A percentile compares a stretch with the other conserved stretches of the same genome.
phyloP scores from a whole-genome alignment of 1,139 yeast species.

The Candida pseudoviswanathii region DNA sequence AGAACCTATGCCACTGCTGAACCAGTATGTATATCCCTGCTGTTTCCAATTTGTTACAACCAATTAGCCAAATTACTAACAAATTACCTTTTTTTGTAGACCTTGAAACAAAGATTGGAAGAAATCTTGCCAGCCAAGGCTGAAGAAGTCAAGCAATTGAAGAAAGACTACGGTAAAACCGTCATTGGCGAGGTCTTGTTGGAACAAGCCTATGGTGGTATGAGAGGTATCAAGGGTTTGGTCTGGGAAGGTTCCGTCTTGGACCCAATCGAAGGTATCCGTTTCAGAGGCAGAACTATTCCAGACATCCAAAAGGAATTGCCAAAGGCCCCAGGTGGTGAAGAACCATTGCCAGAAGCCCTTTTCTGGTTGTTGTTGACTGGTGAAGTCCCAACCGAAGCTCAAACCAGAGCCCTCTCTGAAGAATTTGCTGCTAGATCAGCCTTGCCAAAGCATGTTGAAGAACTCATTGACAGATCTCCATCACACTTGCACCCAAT shows the following conservation, averaged over 20 bases:
- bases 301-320: constrained; percentile 92
- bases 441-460: constrained; percentile 81
- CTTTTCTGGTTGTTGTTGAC: constrained; percentile 90
- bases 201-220: constrained; percentile 99
- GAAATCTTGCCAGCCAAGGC: constrained; percentile 90
- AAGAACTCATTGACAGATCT: constrained; percentile 76
- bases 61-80: constrained; percentile 14
- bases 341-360: constrained; percentile 88
- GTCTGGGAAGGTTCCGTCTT: constrained; percentile 99
- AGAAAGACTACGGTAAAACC: constrained; percentile 86
- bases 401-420: constrained; percentile 74
- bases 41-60: background rate
- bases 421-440: constrained; percentile 87
- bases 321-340: constrained; percentile 91
- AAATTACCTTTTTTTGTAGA: constrained; percentile 23
- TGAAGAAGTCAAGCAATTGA: constrained; percentile 87
- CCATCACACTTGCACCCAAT: constrained; percentile 93
- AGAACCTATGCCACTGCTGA: constrained; percentile 57
- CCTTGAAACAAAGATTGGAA: constrained; percentile 90
- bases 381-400: constrained; percentile 81
- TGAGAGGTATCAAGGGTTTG: constrained; percentile 97
- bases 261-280: constrained; percentile 97
- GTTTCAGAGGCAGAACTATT: constrained; percentile 97
- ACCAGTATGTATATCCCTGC: constrained; percentile 42
- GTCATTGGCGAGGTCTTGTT: constrained; percentile 91